Evolutionary conservation across 495 filamentous ascomycete species (phyloP), one percentile per base, ranked within the genome.

Genomic region (Penicillium longicatenatum): DNA sequence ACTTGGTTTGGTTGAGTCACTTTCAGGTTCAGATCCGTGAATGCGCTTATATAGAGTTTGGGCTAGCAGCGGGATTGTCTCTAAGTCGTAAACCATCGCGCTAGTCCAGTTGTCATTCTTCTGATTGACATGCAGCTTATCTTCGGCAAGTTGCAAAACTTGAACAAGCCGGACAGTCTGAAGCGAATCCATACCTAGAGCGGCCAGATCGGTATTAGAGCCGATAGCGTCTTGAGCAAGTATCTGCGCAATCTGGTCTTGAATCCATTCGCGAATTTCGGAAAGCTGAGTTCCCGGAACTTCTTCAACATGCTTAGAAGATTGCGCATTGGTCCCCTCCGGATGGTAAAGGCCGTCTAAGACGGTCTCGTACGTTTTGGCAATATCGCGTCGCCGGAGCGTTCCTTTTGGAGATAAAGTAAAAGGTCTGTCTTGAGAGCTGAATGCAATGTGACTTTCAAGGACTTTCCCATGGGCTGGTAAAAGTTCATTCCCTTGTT

Each of bases 401-500:
- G 42, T 47, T 2, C 42, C 44, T 19, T 55, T 55, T 7, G 53
- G 53, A 11, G 53, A 47, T 14, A 47, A 22, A 14, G 24, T 10
- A 37, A 55, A 55, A 7, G 43, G 43, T 42, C 37, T 55, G 19
- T 47, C 53, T 3, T 26, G 21, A 19, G 42, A 47, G 19, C 43
- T 29, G 35, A 55, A 47, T 1, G 42, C 29, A 24, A 55, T 37
- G 16, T 55, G 42, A 26, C 26, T 55, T 6, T 41, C 12, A 14
- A 55, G 48, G n/a, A 55, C 17, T 9, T 47, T 47, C 6, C 26
- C 53, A 29, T 55, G 33, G 3, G 17, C 26, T 19, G 53, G 53
- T 31, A 47, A 35, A 26, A 39, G 14, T 2, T 2, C 19, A 17
- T 55, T 55, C 14, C 31, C 53, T 17, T 55, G 31, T 12, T 33